Base-by-base conservation (phyloP, 139 green algal species). In the Volvox reticuliferus region DNA sequence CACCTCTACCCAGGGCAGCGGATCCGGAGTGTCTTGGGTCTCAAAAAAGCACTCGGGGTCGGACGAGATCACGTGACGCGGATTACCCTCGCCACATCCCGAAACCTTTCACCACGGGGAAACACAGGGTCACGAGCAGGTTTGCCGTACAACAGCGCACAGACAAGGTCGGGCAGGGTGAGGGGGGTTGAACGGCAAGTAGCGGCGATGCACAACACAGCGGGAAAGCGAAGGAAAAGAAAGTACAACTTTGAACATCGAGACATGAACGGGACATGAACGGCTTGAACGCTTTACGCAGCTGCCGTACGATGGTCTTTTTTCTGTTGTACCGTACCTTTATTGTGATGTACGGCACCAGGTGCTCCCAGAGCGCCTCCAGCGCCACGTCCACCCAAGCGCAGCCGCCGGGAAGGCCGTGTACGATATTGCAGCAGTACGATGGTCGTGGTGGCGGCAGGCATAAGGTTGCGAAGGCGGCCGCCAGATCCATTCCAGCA, bases 11-110 rank as follows among this genome's bases (percentile, higher is more conserved):
- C 86, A 90, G 2, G 86, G 87, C 61, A 86, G 87, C 28, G 0
- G 33, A 2, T 86, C 76, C 22, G 55, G 32, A 62, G 32, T 86
- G 76, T 91, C 76, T n/a, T 91, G 78, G 36, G 88, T 92, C 32
- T 94, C 88, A 24, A 94, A 94, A 73, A 82, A 93, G 82, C 75
- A 76, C 17, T 93, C 82, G 30, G 91, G 65, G 17, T 89, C 87
- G 13, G 55, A 24, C 37, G 50, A 69, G 16, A 91, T 36, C 81
- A 93, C 87, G 35, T 91, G 44, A 28, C 75, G 35, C 1, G 87
- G 87, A 12, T 68, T 35, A 33, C 91, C 91, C 79, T 93, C 91
- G 63, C 79, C 55, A 50, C 87, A 86, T n/a, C 91, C 91, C n/a
- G 91, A 93, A 30, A 91, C 91, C 33, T 69, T 63, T 22, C 20